Evolutionary conservation across 257 asterid species (phyloP).

Genomic region (Oldenlandia corymbosa): DNA sequence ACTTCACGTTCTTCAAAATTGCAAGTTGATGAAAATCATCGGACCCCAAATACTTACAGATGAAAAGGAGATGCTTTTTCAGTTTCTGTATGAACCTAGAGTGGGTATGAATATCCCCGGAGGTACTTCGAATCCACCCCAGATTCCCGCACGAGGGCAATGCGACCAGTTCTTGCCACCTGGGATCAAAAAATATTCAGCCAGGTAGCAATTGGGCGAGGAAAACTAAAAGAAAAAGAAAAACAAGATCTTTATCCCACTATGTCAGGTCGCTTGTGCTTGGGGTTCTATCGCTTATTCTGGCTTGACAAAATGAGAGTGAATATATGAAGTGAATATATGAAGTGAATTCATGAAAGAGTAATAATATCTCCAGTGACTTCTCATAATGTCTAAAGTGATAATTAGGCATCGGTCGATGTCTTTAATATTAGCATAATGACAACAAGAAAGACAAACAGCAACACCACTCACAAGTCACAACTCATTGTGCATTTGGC

Average conservation of each 20-base stretch:
- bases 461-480: too few relatives aligned
- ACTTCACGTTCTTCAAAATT: background rate
- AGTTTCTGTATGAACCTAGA: conserved; percentile 19
- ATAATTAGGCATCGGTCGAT: too few relatives aligned
- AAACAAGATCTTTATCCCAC: too few relatives aligned
- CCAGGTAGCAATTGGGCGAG: background rate
- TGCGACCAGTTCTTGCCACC: conserved; percentile 94
- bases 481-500: too few relatives aligned
- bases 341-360: background rate
- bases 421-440: too few relatives aligned
- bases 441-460: too few relatives aligned
- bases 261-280: too few relatives aligned
- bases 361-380: too few relatives aligned
- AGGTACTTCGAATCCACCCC: conserved; percentile 86
- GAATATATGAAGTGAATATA: too few relatives aligned
- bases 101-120: conserved; percentile 76
- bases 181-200: conserved; percentile 18
- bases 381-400: too few relatives aligned
- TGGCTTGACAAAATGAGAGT: background rate
- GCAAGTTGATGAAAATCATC: background rate
- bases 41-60: background rate
- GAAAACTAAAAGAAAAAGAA: too few relatives aligned
- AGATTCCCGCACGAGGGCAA: conserved; percentile 76
- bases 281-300: too few relatives aligned
- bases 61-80: background rate